Conservation (phyloP, 2,329 filamentous ascomycete genomes). For the Pseudophaeomoniella oleicola region DNA sequence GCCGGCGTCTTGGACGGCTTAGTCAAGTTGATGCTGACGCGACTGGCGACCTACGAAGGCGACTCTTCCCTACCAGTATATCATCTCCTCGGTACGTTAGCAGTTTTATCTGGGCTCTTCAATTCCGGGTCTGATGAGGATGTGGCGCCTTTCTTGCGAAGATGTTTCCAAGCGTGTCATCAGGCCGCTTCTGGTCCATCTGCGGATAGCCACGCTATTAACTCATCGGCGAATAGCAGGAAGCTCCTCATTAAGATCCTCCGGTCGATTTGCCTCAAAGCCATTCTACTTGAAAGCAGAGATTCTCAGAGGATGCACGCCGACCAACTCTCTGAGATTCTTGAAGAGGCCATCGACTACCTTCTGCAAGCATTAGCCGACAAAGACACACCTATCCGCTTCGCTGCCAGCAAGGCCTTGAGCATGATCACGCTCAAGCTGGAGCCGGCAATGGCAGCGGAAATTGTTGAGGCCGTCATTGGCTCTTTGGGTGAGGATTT, state of each 20-base stretch:
- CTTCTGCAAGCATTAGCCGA: conserved; percentile 68
- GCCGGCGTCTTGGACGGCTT: conserved; percentile 55
- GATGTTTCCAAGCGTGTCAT: conserved; percentile 52
- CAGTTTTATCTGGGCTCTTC: conserved; percentile 63
- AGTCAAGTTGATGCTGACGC: conserved; percentile 54
- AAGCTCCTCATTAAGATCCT: conserved; percentile 79
- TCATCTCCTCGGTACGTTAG: conserved; percentile 62
- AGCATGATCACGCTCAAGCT: conserved; percentile 75
- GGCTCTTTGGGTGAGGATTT: conserved; percentile 51
- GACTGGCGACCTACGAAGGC: conserved; percentile 34
- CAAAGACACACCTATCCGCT: conserved; percentile 77
- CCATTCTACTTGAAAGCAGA: conserved; percentile 32
- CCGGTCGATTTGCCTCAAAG: conserved; percentile 53
- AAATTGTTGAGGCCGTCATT: conserved; percentile 78
- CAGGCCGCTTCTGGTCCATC: conserved; percentile 40
- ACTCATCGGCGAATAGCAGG: conserved; percentile 61
- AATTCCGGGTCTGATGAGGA: conserved; percentile 59
- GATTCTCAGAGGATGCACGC: conserved; percentile 12
- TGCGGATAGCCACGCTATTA: conserved; percentile 37
- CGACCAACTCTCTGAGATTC: conserved; percentile 29
- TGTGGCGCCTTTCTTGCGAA: conserved; percentile 50
- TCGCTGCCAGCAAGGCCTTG: conserved; percentile 83
- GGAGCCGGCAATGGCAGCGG: conserved; percentile 62
- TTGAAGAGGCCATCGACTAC: conserved; percentile 72
- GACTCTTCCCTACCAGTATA: conserved; percentile 43